These are phyloP conservation scores for Coemansia reversa DNA, from an alignment of 192 early-diverging fungal genomes.

Conservation along the genomic window DNA sequence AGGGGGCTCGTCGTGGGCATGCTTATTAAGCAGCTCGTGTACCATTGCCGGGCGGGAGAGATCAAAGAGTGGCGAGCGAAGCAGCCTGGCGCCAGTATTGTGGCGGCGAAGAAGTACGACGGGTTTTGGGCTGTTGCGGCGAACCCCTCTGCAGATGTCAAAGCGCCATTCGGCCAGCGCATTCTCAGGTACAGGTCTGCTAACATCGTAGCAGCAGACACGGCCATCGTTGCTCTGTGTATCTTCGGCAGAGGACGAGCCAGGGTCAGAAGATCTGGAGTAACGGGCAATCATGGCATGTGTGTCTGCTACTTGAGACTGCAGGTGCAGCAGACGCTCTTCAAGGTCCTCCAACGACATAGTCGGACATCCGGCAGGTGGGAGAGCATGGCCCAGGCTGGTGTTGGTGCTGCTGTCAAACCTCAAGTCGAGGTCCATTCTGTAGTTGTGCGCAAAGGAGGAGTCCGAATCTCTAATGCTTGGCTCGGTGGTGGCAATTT, in stretches of 20 bases:
- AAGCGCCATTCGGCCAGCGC: conserved; percentile 7
- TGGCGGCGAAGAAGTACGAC: conserved; percentile 28
- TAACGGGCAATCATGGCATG: not conserved
- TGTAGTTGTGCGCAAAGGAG: not conserved
- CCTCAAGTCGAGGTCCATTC: conserved; percentile 2
- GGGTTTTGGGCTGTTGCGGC: conserved; percentile 20
- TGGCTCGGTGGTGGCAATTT: too few species aligned
- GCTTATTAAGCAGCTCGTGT: conserved; percentile 26
- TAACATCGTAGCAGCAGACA: not conserved
- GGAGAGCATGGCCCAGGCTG: not conserved
- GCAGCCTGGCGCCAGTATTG: not conserved
- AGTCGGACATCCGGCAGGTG: not conserved
- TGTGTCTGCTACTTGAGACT: not conserved
- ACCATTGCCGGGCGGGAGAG: conserved; percentile 21
- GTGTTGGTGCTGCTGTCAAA: not conserved
- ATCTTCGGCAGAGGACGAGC: not conserved
- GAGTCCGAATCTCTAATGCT: not conserved
- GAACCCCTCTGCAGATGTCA: conserved; percentile 39
- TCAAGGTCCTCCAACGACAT: conserved; percentile 10
- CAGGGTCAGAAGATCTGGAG: not conserved
- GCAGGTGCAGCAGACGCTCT: not conserved
- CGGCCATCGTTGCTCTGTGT: too few species aligned
- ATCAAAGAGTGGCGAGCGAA: conserved; percentile 19
- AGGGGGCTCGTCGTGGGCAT: conserved; percentile 11
- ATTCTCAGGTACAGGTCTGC: not conserved